Conservation (phyloP, 169 alveolate genomes). For the Theileria luwenshuni region DNA sequence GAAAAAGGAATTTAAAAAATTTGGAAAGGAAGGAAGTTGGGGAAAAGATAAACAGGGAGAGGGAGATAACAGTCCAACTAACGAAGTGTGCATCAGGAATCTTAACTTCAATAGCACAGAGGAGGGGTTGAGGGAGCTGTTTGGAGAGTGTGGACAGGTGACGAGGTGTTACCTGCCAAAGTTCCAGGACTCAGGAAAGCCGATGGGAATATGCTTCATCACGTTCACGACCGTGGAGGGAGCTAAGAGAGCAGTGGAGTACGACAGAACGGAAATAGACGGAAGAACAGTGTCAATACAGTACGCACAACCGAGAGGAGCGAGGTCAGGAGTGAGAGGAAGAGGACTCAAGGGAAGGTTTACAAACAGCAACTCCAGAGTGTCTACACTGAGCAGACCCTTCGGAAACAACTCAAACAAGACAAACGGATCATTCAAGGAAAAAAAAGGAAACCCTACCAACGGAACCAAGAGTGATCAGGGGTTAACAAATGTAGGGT, state of each 20-base stretch:
- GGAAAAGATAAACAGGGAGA: neutral
- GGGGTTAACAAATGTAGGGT: slow-evolving; percentile 3
- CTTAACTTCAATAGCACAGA: slow-evolving; percentile 76
- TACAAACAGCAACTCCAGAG: slow-evolving; percentile 68
- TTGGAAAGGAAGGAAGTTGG: neutral
- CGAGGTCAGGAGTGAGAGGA: slow-evolving; percentile 74
- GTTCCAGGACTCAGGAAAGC: slow-evolving; percentile 79
- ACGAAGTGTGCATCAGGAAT: slow-evolving; percentile 70
- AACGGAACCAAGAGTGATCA: slow-evolving; percentile 7
- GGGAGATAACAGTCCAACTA: slow-evolving; percentile 14
- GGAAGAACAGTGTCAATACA: slow-evolving; percentile 80
- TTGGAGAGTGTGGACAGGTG: slow-evolving; percentile 78
- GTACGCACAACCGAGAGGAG: slow-evolving; percentile 74
- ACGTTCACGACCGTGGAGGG: slow-evolving; percentile 74
- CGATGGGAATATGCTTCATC: slow-evolving; percentile 75
- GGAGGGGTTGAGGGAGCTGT: slow-evolving; percentile 75
- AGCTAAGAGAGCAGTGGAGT: slow-evolving; percentile 79
- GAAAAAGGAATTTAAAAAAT: neutral
- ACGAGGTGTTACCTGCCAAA: slow-evolving; percentile 70
- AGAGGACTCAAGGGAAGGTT: slow-evolving; percentile 79
- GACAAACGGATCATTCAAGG: slow-evolving; percentile 19
- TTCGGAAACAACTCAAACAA: slow-evolving; percentile 56
- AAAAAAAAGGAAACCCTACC: slow-evolving; percentile 24
- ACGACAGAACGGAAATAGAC: slow-evolving; percentile 77
- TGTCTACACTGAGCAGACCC: slow-evolving; percentile 55